These are phyloP conservation scores for Gossypium raimondii DNA, from an alignment of 345 rosid species.

Conservation along the genomic window DNA sequence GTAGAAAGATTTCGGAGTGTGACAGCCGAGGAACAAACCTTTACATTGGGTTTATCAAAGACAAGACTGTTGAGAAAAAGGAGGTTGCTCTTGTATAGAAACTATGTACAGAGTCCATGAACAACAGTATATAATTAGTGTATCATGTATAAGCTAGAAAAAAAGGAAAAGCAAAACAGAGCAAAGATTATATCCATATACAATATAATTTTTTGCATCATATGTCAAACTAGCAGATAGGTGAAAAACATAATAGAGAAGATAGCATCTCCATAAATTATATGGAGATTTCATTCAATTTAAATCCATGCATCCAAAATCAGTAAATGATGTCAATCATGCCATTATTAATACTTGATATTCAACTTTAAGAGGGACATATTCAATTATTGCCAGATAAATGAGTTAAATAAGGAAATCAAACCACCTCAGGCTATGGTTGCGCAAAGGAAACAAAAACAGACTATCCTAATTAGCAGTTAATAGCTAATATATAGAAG, in stretches of 20 bases:
- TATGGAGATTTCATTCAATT: slow-evolving; percentile 15
- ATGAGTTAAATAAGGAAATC: background rate
- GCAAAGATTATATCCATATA: slow-evolving; percentile 7
- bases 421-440: background rate
- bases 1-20: slow-evolving; percentile 46
- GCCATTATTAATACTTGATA: background rate
- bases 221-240: slow-evolving; percentile 19
- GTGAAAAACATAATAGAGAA: slow-evolving; percentile 3
- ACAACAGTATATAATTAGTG: slow-evolving; percentile 6
- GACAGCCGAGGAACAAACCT: slow-evolving; percentile 55
- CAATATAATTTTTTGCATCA: slow-evolving; percentile 22
- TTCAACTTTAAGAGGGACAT: background rate
- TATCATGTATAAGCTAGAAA: slow-evolving; percentile 8
- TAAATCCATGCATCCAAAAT: too few relatives aligned
- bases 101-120: slow-evolving; percentile 2
- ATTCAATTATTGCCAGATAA: background rate
- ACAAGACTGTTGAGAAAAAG: slow-evolving; percentile 28
- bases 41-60: slow-evolving; percentile 57
- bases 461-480: background rate
- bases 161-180: background rate
- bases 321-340: too few relatives aligned
- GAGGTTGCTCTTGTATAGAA: slow-evolving; percentile 48
- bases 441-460: background rate
- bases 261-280: slow-evolving; percentile 17
- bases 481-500: background rate